Evolutionary conservation across 345 rosid genomes (phyloP).

Genomic region (Nephelium lappaceum): DNA sequence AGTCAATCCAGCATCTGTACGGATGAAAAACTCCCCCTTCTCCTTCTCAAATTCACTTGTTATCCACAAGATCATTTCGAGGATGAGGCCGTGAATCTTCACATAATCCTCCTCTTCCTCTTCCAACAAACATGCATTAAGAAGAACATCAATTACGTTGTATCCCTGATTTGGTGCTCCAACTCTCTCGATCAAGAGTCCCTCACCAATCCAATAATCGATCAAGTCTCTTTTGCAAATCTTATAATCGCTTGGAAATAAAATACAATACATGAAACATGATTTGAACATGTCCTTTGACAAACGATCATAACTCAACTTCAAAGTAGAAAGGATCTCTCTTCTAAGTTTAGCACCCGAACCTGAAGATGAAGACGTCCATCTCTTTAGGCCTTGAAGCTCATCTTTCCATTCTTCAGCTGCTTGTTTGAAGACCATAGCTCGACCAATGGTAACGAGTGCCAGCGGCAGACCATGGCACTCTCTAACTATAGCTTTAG

Average conservation of each 20-base stretch:
- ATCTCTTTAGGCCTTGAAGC: background rate
- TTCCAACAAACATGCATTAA: slow-evolving; percentile 30
- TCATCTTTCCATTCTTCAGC: background rate
- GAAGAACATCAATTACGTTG: slow-evolving; percentile 30
- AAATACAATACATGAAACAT: background rate
- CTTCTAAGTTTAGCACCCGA: background rate
- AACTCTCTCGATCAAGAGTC: slow-evolving; percentile 16
- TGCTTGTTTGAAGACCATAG: background rate
- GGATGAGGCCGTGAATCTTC: slow-evolving; percentile 47
- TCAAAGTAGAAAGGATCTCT: background rate
- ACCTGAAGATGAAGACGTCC: slow-evolving; percentile 16
- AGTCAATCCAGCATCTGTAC: slow-evolving; percentile 8
- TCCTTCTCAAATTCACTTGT: slow-evolving; percentile 9
- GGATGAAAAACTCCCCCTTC: slow-evolving; percentile 19
- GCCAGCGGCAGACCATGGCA: slow-evolving; percentile 3
- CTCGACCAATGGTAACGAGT: background rate
- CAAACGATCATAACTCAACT: background rate
- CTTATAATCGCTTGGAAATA: slow-evolving; percentile 29
- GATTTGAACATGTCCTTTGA: background rate
- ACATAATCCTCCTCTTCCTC: slow-evolving; percentile 8
- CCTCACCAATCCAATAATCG: slow-evolving; percentile 34
- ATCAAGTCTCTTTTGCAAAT: slow-evolving; percentile 16
- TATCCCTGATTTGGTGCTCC: slow-evolving; percentile 24
- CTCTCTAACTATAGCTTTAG: background rate
- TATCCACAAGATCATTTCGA: slow-evolving; percentile 46